Conservation (phyloP, 169 alveolate genomes). For the Fabrea salina region DNA sequence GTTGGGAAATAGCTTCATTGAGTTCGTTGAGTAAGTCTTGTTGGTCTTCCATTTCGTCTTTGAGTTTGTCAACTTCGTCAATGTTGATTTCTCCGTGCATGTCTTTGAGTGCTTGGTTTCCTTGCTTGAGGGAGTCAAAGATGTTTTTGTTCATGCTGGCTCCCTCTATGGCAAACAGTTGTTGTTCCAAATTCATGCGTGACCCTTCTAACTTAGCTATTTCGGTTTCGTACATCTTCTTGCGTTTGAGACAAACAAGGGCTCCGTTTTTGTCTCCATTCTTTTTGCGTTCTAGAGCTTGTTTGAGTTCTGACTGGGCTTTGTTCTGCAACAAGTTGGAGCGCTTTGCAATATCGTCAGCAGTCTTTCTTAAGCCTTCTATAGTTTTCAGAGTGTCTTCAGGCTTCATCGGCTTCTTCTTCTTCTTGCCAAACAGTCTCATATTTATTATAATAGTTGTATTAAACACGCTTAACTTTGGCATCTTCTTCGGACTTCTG, state of each 20-base stretch:
- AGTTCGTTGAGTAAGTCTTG: not conserved
- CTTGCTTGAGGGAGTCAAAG: conserved; percentile 6
- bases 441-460: conserved; percentile 31
- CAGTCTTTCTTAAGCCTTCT: not conserved
- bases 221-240: conserved; percentile 18
- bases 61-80: not conserved
- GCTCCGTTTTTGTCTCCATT: not conserved
- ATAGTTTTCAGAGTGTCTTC: not conserved
- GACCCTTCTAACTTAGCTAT: conserved; percentile 16
- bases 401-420: not conserved
- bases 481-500: too few relatives aligned
- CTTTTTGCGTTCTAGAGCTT: not conserved
- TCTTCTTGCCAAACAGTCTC: conserved; percentile 13
- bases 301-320: not conserved
- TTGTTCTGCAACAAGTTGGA: not conserved
- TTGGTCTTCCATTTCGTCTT: conserved; percentile 22
- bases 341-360: conserved; percentile 11
- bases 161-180: conserved; percentile 22
- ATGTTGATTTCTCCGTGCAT: not conserved
- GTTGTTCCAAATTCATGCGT: not conserved
- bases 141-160: not conserved
- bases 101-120: not conserved
- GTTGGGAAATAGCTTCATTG: conserved; percentile 12
- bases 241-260: not conserved
- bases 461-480: too few relatives aligned